Percentiles rank a stretch among this genome's conserved stretches.
Conservation (phyloP, 1,139 yeast genomes). For the Diutina sp. region DNA sequence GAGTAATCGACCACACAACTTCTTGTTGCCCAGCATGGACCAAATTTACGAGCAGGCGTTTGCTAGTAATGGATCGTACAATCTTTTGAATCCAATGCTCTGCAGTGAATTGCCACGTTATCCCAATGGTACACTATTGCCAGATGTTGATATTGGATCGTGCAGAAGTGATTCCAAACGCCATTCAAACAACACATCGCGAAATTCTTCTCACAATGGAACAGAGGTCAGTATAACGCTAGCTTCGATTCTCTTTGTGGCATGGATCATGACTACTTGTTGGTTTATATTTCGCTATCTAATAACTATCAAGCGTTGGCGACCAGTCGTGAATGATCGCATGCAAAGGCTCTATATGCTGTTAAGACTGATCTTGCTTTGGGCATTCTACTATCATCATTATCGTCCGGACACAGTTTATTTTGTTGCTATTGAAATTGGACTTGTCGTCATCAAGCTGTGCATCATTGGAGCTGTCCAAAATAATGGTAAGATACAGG, state of each 20-base stretch:
- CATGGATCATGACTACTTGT: constrained; percentile 18
- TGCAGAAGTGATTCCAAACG: background rate
- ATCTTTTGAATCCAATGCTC: background rate
- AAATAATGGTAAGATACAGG: constrained; percentile 30
- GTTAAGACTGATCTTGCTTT: constrained; percentile 28
- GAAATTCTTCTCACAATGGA: background rate
- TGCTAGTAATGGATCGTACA: background rate
- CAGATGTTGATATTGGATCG: background rate
- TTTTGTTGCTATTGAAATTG: constrained; percentile 23
- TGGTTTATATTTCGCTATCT: constrained; percentile 23
- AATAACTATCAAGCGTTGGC: constrained; percentile 10
- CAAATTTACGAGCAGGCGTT: background rate
- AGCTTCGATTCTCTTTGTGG: constrained; percentile 19
- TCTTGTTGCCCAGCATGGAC: background rate
- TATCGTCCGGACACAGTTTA: constrained; percentile 30
- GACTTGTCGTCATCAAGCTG: constrained; percentile 20
- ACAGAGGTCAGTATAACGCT: constrained; percentile 9
- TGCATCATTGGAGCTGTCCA: constrained; percentile 31
- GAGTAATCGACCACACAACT: background rate
- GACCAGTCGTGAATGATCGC: constrained; percentile 11
- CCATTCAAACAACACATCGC: background rate
- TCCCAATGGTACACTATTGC: background rate
- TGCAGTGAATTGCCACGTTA: background rate
- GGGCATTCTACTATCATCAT: constrained; percentile 33
- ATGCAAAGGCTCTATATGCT: constrained; percentile 33